A percentile compares a stretch with the other conserved stretches of the same genome.
Conservation (phyloP, 495 filamentous ascomycete genomes). For the Aspergillus bertholletiae region DNA sequence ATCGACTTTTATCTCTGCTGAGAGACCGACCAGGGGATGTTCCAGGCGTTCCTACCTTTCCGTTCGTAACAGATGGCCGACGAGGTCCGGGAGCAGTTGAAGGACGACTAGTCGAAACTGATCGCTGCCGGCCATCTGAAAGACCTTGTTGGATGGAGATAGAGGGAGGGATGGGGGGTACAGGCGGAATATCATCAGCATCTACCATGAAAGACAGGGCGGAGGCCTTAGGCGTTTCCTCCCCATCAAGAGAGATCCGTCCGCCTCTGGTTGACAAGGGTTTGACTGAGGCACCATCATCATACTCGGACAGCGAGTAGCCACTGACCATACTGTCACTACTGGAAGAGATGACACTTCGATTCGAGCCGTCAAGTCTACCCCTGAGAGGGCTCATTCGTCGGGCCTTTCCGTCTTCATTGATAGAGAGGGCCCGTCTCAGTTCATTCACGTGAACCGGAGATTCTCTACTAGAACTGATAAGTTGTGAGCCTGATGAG, state of each 20-base stretch:
- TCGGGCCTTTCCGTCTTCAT: constrained; percentile 31
- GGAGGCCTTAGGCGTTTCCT: constrained; percentile 35
- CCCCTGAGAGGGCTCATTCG: constrained; percentile 38
- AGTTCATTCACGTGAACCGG: constrained; percentile 86
- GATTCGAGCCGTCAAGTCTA: constrained; percentile 32
- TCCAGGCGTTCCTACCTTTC: constrained; percentile 14
- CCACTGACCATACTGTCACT: constrained; percentile 46
- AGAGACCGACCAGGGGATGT: constrained; percentile 23
- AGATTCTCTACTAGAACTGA: constrained; percentile 57
- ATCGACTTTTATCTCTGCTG: constrained; percentile 35
- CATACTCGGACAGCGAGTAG: constrained; percentile 36
- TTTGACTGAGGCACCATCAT: constrained; percentile 28
- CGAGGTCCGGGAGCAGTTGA: constrained; percentile 33
- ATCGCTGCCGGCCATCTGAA: constrained; percentile 37
- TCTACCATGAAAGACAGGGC: constrained; percentile 12
- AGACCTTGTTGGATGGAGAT: constrained; percentile 37
- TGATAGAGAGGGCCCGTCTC: constrained; percentile 65
- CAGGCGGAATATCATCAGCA: constrained; percentile 36
- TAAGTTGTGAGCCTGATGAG: constrained; percentile 48
- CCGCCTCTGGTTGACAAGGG: constrained; percentile 25
- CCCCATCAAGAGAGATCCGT: constrained; percentile 16
- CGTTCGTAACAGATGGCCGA: constrained; percentile 19
- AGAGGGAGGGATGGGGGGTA: constrained; percentile 39
- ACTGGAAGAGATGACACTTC: constrained; percentile 38
- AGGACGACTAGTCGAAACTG: constrained; percentile 33